Conservation (phyloP, 2,329 filamentous ascomycete species). For the Periconia sp. region DNA sequence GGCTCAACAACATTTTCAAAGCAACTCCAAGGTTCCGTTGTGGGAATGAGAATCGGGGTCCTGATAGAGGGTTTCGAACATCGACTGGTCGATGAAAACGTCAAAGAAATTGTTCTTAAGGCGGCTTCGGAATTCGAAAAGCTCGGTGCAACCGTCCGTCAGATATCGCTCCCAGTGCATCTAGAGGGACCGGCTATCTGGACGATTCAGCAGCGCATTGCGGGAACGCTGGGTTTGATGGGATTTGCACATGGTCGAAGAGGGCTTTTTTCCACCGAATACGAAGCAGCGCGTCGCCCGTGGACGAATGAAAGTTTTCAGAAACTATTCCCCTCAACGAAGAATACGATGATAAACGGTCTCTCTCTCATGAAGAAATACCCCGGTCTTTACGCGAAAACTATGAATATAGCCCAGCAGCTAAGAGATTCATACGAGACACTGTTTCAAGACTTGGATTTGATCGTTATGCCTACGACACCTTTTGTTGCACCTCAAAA, state of each 20-base stretch:
- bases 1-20: constrained; percentile 28
- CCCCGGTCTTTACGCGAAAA: constrained; percentile 49
- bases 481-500: constrained; percentile 31
- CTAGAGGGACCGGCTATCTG: constrained; percentile 48
- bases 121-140: constrained; percentile 48
- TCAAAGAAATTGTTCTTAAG: constrained; percentile 48
- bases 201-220: constrained; percentile 50
- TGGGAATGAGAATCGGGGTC: constrained; percentile 33
- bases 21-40: constrained; percentile 19
- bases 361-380: constrained; percentile 46
- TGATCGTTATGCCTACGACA: constrained; percentile 51
- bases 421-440: constrained; percentile 48
- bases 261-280: constrained; percentile 28
- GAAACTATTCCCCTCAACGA: constrained; percentile 54
- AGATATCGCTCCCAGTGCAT: constrained; percentile 34
- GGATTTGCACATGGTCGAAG: constrained; percentile 27
- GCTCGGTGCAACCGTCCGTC: constrained; percentile 55
- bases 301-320: constrained; percentile 58
- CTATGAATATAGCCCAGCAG: constrained; percentile 48
- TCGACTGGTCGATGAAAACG: constrained; percentile 44
- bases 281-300: constrained; percentile 54
- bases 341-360: constrained; percentile 55
- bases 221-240: constrained; percentile 51
- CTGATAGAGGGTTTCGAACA: constrained; percentile 33
- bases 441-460: constrained; percentile 44